Evolutionary conservation across 2,329 filamentous ascomycete genomes (phyloP).

Genomic region (Alternaria triticina): DNA sequence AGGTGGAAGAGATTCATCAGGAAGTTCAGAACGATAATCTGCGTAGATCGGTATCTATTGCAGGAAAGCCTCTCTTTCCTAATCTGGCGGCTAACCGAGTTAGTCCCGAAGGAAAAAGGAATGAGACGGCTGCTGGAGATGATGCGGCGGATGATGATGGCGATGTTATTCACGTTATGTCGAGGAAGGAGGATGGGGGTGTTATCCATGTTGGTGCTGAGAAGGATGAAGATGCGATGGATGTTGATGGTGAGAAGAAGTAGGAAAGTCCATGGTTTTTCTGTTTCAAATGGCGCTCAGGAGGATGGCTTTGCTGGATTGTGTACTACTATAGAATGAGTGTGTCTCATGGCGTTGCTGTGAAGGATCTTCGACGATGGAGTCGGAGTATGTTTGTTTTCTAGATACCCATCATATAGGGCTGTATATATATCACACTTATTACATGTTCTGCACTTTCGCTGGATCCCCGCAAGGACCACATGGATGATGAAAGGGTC

Average conservation of each 20-base stretch:
- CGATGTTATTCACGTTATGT: conserved; percentile 1
- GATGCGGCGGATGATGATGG: not conserved
- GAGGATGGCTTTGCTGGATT: not conserved
- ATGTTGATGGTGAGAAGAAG: conserved; percentile 6
- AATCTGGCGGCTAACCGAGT: conserved; percentile 19
- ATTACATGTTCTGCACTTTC: too few relatives aligned
- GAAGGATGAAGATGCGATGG: conserved; percentile 4
- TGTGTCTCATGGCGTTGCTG: not conserved
- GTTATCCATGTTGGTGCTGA: not conserved
- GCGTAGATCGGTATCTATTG: conserved; percentile 22
- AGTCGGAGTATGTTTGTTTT: not conserved
- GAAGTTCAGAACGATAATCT: conserved; percentile 20
- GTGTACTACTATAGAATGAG: not conserved
- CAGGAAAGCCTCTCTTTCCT: conserved; percentile 34
- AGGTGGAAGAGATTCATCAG: conserved; percentile 44
- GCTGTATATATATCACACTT: not conserved
- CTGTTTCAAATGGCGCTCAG: too few relatives aligned
- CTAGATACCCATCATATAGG: conserved; percentile 6
- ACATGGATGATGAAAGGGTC: too few relatives aligned
- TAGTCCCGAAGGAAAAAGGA: not conserved
- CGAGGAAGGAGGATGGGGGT: not conserved
- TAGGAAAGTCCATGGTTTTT: too few relatives aligned
- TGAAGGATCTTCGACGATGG: not conserved
- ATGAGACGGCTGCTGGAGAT: not conserved
- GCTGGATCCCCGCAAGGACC: too few relatives aligned